These are phyloP conservation scores for Spizellomyces punctatus DNA, from an alignment of 192 early-diverging fungal genomes.

Conservation along the genomic window DNA sequence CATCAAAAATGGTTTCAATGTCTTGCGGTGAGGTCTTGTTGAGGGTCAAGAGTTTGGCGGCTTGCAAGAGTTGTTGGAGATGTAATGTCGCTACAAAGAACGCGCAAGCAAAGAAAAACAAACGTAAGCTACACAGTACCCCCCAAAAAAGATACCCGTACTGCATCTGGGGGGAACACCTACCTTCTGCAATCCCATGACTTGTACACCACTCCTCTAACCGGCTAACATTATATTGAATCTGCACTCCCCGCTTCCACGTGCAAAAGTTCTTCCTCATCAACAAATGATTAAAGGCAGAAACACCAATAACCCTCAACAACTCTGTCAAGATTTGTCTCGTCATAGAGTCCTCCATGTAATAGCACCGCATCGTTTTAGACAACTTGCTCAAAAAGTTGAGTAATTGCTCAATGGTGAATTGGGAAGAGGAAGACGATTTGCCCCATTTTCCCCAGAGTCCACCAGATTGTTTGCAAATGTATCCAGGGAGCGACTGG, in stretches of 20 bases:
- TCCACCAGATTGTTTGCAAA: conserved; percentile 83
- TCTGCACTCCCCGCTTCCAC: conserved; percentile 99
- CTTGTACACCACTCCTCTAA: conserved; percentile 99
- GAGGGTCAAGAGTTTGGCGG: conserved; percentile 95
- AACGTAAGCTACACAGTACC: not conserved
- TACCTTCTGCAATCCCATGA: conserved; percentile 87
- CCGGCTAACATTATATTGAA: conserved; percentile 97
- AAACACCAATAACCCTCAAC: conserved; percentile 92
- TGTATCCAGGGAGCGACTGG: conserved; percentile 92
- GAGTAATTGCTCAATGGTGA: conserved; percentile 93
- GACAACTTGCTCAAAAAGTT: conserved; percentile 93
- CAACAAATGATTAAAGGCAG: conserved; percentile 95
- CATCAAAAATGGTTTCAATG: conserved; percentile 98
- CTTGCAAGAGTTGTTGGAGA: conserved; percentile 92
- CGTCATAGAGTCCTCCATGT: conserved; percentile 88
- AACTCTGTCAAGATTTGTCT: conserved; percentile 95
- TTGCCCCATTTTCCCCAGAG: conserved; percentile 91
- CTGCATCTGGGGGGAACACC: not conserved
- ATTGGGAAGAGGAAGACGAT: conserved; percentile 71
- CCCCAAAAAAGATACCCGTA: not conserved
- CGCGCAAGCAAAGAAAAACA: conserved; percentile 3
- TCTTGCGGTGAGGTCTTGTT: conserved; percentile 88
- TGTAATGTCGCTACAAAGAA: conserved; percentile 66
- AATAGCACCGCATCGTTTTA: conserved; percentile 97
- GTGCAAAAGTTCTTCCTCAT: conserved; percentile 99